A percentile compares a stretch with the other conserved stretches of the same genome.
These are phyloP conservation scores for Kappamyces sp. DNA, from an alignment of 192 early-diverging fungal genomes.

Conservation along the genomic window DNA sequence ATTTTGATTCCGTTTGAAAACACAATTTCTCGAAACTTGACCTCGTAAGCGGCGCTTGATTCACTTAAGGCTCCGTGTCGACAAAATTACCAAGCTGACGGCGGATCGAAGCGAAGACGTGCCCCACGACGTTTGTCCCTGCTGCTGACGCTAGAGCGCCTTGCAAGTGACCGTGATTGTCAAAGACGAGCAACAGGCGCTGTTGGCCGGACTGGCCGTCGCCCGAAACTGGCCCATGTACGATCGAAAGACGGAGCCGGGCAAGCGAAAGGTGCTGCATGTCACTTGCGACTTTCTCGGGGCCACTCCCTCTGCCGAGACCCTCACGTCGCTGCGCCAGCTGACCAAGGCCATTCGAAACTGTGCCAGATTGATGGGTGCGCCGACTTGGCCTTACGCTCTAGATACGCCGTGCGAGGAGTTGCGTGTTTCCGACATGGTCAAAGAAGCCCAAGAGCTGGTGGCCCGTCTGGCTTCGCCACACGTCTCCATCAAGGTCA, in stretches of 20 bases:
- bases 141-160: no score
- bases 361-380: not conserved
- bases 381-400: not conserved
- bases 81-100: no score
- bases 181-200: slow-evolving; percentile 4
- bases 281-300: not conserved
- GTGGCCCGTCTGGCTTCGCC: slow-evolving; percentile 40
- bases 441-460: slow-evolving; percentile 29
- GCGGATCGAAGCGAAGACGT: no score
- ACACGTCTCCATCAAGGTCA: slow-evolving; percentile 32
- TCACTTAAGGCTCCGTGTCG: no score
- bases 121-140: no score
- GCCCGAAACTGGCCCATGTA: slow-evolving; percentile 9
- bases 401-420: slow-evolving; percentile 5
- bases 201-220: slow-evolving; percentile 5
- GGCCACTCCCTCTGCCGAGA: no score
- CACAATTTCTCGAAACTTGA: no score
- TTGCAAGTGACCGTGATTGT: slow-evolving; percentile 12
- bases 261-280: not conserved
- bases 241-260: not conserved
- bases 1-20: no score
- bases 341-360: no score
- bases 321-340: no score
- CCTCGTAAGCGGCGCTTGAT: no score
- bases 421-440: slow-evolving; percentile 15